Conservation (phyloP, 495 filamentous ascomycete species). For the Amphirosellinia nigrospora region DNA sequence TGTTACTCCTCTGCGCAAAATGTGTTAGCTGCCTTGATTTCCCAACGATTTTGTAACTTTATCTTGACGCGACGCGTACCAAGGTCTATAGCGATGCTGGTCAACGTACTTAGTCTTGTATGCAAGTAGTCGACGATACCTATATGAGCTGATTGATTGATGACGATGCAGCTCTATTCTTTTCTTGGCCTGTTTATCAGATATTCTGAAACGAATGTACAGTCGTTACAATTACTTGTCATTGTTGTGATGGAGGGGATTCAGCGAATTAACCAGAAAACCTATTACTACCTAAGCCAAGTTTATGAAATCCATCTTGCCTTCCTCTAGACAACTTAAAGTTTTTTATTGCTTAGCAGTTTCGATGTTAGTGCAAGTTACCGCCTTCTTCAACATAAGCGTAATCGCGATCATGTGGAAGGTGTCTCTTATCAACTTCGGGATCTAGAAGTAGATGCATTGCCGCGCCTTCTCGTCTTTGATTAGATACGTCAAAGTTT, state of each 20-base stretch:
- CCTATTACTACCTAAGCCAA: not conserved
- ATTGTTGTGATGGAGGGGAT: not conserved
- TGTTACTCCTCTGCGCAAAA: not conserved
- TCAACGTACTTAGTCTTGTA: not conserved
- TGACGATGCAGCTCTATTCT: not conserved
- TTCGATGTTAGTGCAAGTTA: not conserved
- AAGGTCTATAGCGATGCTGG: not conserved
- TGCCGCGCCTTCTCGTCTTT: not conserved
- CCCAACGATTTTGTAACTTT: not conserved
- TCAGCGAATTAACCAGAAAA: not conserved
- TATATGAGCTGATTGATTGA: not conserved
- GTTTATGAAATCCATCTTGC: not conserved
- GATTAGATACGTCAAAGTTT: no score
- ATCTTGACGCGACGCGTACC: not conserved
- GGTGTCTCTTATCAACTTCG: not conserved
- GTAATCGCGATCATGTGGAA: not conserved
- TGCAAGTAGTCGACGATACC: not conserved
- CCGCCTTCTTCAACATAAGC: not conserved
- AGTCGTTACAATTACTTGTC: not conserved
- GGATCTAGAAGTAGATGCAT: not conserved
- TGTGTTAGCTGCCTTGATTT: not conserved
- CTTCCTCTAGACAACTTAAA: not conserved
- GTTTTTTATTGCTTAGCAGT: not conserved
- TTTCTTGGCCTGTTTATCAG: not conserved
- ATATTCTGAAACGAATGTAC: not conserved